Evolutionary conservation across 805 yeast species (phyloP).

Genomic region (Priceomyces haplophilus): DNA sequence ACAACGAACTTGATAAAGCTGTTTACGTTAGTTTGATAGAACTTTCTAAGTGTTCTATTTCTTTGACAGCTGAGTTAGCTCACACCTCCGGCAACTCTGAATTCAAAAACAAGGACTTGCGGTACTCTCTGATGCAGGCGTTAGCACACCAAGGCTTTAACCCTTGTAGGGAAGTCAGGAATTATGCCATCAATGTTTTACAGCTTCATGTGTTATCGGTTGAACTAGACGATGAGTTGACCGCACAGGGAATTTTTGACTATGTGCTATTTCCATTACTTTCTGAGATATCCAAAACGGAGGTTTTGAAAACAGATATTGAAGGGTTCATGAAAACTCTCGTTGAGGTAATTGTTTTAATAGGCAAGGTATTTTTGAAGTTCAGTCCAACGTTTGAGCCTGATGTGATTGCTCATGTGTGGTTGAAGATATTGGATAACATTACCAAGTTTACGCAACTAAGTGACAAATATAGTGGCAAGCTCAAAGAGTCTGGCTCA

Average conservation of each 20-base stretch:
- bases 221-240: constrained; percentile 34
- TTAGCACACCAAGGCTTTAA: constrained; percentile 86
- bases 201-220: constrained; percentile 49
- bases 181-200: constrained; percentile 59
- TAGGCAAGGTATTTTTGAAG: constrained; percentile 54
- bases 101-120: constrained; percentile 34
- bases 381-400: constrained; percentile 24
- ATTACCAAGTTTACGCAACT: constrained; percentile 26
- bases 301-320: constrained; percentile 54
- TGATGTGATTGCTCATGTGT: constrained; percentile 23
- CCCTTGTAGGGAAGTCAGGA: constrained; percentile 76
- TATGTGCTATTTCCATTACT: constrained; percentile 73
- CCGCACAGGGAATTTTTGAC: constrained; percentile 60
- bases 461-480: constrained; percentile 15
- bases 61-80: constrained; percentile 54
- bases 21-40: constrained; percentile 51
- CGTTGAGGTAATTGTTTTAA: constrained; percentile 59
- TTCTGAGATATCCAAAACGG: constrained; percentile 63
- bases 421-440: constrained; percentile 36
- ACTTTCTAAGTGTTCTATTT: constrained; percentile 58
- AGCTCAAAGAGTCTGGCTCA: constrained; percentile 29
- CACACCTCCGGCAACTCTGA: constrained; percentile 29
- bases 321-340: constrained; percentile 65
- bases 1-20: constrained; percentile 36
- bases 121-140: constrained; percentile 72